phyloP scores from a whole-genome alignment of 805 yeast genomes.

The Nakazawaea wyomingensis region DNA sequence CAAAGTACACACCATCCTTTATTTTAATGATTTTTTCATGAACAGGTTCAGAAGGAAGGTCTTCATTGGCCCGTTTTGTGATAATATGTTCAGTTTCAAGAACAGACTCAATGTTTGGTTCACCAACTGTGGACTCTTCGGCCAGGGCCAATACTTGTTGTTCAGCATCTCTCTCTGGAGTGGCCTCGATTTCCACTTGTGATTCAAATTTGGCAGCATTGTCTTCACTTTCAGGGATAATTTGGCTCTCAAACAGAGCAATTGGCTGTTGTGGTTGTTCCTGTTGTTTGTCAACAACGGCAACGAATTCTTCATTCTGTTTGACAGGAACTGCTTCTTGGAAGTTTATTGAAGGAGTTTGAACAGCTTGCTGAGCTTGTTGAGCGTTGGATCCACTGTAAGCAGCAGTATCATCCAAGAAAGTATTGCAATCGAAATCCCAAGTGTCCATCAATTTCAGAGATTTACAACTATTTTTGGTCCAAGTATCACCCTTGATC shows the following conservation, averaged over 20 bases:
- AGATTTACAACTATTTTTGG: conserved; percentile 55
- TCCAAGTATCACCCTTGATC: conserved; percentile 79
- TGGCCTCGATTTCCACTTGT: conserved; percentile 7
- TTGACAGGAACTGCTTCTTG: conserved; percentile 3
- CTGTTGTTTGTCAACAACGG: background rate
- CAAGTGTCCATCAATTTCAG: conserved; percentile 60
- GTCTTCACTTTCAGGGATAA: conserved; percentile 11
- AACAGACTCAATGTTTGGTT: background rate
- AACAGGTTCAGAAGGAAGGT: too few relatives aligned
- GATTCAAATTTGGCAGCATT: conserved; percentile 1
- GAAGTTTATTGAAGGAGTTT: conserved; percentile 9
- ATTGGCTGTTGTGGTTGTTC: background rate
- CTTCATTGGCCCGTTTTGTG: background rate
- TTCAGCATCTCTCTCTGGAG: conserved; percentile 2
- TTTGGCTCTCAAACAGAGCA: background rate
- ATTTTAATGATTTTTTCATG: conserved; percentile 3
- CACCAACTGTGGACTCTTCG: conserved; percentile 11
- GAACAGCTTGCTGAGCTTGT: background rate
- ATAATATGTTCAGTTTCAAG: background rate
- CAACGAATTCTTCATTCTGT: conserved; percentile 7
- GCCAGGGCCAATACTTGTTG: background rate
- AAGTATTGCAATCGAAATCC: conserved; percentile 83
- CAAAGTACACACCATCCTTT: conserved; percentile 12
- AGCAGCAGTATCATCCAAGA: conserved; percentile 30
- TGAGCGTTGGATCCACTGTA: background rate